phyloP scores from a whole-genome alignment of 2,329 filamentous ascomycete genomes.

The Sporothrix mexicana region DNA sequence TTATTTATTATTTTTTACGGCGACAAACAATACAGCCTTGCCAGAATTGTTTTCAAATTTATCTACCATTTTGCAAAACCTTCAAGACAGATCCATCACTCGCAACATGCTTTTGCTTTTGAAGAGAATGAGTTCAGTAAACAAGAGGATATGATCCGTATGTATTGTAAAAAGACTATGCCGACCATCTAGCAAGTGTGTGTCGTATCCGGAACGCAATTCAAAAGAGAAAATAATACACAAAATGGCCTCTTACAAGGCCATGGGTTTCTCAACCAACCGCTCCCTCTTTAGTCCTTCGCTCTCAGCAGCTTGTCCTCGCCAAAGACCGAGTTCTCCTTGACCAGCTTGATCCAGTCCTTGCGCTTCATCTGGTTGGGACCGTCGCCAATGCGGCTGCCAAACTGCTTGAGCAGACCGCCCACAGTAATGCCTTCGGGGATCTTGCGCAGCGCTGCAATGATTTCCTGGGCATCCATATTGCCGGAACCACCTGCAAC shows the following conservation, averaged over 20 bases:
- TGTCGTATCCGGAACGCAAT: neutral
- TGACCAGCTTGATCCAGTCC: conserved; percentile 66
- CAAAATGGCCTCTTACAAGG: neutral
- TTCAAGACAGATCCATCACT: no score
- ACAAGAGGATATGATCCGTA: neutral
- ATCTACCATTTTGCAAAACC: neutral
- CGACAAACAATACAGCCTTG: no score
- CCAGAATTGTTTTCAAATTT: no score
- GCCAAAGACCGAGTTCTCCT: conserved; percentile 59
- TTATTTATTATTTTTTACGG: neutral
- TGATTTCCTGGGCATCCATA: conserved; percentile 60
- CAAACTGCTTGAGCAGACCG: conserved; percentile 61
- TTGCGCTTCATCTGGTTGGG: conserved; percentile 58
- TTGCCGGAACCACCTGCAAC: conserved; percentile 37
- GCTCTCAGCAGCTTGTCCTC: conserved; percentile 60
- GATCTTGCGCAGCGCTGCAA: conserved; percentile 57
- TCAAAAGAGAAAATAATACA: conserved; percentile 15
- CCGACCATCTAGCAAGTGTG: neutral
- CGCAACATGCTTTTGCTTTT: no score
- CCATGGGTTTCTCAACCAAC: neutral
- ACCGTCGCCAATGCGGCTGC: conserved; percentile 57
- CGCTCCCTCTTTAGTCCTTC: conserved; percentile 33
- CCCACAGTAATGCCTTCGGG: conserved; percentile 61
- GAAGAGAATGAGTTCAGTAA: neutral
- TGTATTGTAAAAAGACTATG: neutral